Evolutionary conservation across 1,139 yeast genomes (phyloP), one percentile per base, ranked within the genome.

Genomic region (Sugiyamaella neomexicana): DNA sequence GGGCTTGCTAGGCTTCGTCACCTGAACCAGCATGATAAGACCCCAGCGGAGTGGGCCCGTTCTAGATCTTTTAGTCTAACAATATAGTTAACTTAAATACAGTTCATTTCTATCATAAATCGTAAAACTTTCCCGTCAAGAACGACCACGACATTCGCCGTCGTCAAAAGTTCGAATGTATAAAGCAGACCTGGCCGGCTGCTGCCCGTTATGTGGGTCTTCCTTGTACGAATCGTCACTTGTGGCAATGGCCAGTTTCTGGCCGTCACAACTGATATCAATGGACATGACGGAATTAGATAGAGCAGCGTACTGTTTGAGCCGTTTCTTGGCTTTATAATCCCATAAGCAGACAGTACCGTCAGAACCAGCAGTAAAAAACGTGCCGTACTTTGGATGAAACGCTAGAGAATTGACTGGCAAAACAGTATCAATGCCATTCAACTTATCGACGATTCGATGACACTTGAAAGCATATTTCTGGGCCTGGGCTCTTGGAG

Each of bases 381-480:
- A 74, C 0, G 82, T 76, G 15, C 74, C 72, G 54, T 72, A 71
- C 38, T 59, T 62, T 1, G 78, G 77, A 59, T 80, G 80, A 64
- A 86, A 85, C 12, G 76, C 75, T 7, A 89, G 66, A 0, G 88
- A 76, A 61, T 89, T 88, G 8, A 91, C 90, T 0, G 96, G 95
- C 45, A 81, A 84, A 1, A 88, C 95, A 49, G 82, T 71, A 60
- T 85, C 91, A 4, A 76, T 75, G 31, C 79, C 80, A 27, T 75
- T 72, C 36, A 65, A 66, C 52, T 72, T 70, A 56, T 78, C 78
- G 29, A 66, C 62, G 3, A 68, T 69, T 37, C 96, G 73, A 68
- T 91, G 97, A 61, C 96, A 87, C 64, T 89, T 84, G 75, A 90
- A 91, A 0, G 96, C 95, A 68, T 85, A 91, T 55, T 82, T 79